Evolutionary conservation across 306 rosid species (phyloP).

Genomic region (Psophocarpus tetragonolobus): DNA sequence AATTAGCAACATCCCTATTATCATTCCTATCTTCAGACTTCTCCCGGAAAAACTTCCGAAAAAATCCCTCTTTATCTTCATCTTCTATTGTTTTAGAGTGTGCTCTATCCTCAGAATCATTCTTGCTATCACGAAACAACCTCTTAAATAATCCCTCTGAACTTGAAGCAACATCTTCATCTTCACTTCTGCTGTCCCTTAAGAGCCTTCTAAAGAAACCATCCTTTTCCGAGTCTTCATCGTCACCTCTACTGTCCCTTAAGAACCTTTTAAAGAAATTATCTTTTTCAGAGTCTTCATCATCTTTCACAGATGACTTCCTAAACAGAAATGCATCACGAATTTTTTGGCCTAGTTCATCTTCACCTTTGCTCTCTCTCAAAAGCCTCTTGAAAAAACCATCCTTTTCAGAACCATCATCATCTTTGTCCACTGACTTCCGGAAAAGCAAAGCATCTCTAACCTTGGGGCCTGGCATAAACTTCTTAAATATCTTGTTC

Average conservation of each 20-base stretch:
- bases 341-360: constrained; percentile 70
- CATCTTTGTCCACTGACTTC: constrained; percentile 88
- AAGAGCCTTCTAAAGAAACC: constrained; percentile 82
- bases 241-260: constrained; percentile 57
- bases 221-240: constrained; percentile 73
- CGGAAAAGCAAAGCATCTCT: constrained; percentile 90
- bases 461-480: constrained; percentile 85
- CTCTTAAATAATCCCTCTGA: constrained; percentile 91
- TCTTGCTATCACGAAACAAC: constrained; percentile 88
- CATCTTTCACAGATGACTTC: constrained; percentile 81
- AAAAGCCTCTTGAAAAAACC: constrained; percentile 93
- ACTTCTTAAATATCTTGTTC: constrained; percentile 78
- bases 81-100: constrained; percentile 63
- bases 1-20: constrained; percentile 48
- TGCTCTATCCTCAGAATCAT: constrained; percentile 65
- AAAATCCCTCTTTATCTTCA: constrained; percentile 88
- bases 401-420: constrained; percentile 82
- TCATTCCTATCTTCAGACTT: constrained; percentile 70
- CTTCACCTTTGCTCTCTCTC: constrained; percentile 87
- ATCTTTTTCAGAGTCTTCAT: constrained; percentile 76
- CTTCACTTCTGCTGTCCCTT: constrained; percentile 67
- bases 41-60: constrained; percentile 77
- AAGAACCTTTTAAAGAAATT: constrained; percentile 83
- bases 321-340: constrained; percentile 78
- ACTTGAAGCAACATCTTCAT: constrained; percentile 75